Conservation (phyloP, 2,329 filamentous ascomycete genomes). For the Paraphoma chrysanthemicola region DNA sequence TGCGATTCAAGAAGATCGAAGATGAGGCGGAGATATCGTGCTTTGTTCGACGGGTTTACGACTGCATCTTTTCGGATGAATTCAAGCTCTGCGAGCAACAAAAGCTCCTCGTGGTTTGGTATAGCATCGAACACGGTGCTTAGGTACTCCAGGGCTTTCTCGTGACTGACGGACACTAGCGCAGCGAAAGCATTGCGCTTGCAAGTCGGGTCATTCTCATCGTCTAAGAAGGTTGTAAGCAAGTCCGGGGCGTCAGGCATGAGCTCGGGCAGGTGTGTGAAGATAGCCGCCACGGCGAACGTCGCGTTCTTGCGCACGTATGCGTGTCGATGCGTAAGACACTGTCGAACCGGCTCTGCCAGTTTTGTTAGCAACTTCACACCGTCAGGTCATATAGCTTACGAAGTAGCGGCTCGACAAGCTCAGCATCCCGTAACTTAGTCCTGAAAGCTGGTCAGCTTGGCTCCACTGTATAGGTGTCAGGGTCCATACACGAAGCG, state of each 20-base stretch:
- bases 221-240: constrained; percentile 85
- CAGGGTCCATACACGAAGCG: constrained; percentile 71
- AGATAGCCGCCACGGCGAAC: constrained; percentile 92
- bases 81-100: constrained; percentile 92
- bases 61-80: constrained; percentile 98
- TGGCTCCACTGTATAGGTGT: no score
- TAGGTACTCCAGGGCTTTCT: constrained; percentile 87
- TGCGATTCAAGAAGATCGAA: constrained; percentile 95
- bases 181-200: constrained; percentile 98
- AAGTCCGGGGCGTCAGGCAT: constrained; percentile 96
- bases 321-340: constrained; percentile 93
- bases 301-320: constrained; percentile 99
- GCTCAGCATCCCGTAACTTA: constrained; percentile 93
- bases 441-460: constrained; percentile 54
- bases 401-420: constrained; percentile 91
- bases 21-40: constrained; percentile 89
- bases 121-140: constrained; percentile 91
- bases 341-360: constrained; percentile 78
- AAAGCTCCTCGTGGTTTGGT: constrained; percentile 89
- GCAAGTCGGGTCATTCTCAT: constrained; percentile 92
- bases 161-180: constrained; percentile 87
- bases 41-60: constrained; percentile 93
- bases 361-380: constrained; percentile 11
- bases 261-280: constrained; percentile 84
- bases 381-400: constrained; percentile 5